Percentiles rank a stretch among this genome's conserved stretches.
phyloP scores from a whole-genome alignment of 2,329 filamentous ascomycete species.

The Dactylonectria estremocensis region DNA sequence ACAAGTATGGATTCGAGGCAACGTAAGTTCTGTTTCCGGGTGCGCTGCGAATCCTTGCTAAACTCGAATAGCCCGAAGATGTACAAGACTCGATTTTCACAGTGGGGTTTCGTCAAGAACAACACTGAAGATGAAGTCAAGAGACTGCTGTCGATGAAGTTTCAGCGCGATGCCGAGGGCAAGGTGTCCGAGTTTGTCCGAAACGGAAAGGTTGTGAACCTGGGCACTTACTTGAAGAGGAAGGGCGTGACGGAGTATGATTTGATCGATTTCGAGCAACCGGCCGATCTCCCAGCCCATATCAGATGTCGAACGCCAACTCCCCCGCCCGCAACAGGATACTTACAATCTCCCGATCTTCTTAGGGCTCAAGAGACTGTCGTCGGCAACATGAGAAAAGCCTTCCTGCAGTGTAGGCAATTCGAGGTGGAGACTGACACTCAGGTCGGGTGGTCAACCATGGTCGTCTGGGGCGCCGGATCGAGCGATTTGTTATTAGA shows the following conservation, averaged over 20 bases:
- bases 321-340: slow-evolving; percentile 59
- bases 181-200: slow-evolving; percentile 68
- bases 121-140: slow-evolving; percentile 69
- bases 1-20: slow-evolving; percentile 64
- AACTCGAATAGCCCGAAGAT: slow-evolving; percentile 62
- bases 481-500: slow-evolving; percentile 62
- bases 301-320: slow-evolving; percentile 63
- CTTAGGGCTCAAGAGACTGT: slow-evolving; percentile 61
- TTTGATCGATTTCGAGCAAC: slow-evolving; percentile 62
- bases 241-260: slow-evolving; percentile 69
- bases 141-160: slow-evolving; percentile 65
- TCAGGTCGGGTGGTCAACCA: slow-evolving; percentile 58
- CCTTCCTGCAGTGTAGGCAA: slow-evolving; percentile 62
- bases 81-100: slow-evolving; percentile 70
- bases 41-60: slow-evolving; percentile 24
- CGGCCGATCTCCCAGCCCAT: slow-evolving; percentile 60
- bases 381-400: slow-evolving; percentile 61
- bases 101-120: slow-evolving; percentile 70
- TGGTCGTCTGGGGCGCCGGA: slow-evolving; percentile 61
- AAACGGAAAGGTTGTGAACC: slow-evolving; percentile 66
- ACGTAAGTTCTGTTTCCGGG: slow-evolving; percentile 56
- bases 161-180: slow-evolving; percentile 67
- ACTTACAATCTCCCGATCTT: slow-evolving; percentile 60
- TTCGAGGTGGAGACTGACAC: slow-evolving; percentile 57
- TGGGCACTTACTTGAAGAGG: slow-evolving; percentile 67